phyloP scores from a whole-genome alignment of 352 stramenopile genomes.

The Aphanomyces astaci region DNA sequence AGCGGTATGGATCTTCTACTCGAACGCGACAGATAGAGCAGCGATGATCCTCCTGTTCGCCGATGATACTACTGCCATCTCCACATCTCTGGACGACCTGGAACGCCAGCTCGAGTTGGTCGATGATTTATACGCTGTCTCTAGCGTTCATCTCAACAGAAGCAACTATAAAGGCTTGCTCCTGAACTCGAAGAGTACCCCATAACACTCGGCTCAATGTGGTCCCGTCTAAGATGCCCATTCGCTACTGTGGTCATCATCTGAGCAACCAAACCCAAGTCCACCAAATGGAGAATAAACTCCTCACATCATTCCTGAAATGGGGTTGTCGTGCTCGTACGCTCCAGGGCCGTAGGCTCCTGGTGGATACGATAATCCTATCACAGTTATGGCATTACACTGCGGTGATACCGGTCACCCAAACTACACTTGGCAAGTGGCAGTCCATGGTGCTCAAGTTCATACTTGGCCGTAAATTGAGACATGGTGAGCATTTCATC shows the following conservation, averaged over 20 bases:
- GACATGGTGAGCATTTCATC: too few relatives aligned
- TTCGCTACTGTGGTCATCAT: background rate
- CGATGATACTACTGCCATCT: constrained; percentile 3
- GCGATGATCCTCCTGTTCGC: constrained; percentile 23
- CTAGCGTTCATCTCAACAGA: background rate
- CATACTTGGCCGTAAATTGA: too few relatives aligned
- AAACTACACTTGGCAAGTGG: background rate
- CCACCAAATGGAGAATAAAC: constrained; percentile 20
- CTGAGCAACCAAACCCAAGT: constrained; percentile 18
- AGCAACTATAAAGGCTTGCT: background rate
- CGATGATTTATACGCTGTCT: background rate
- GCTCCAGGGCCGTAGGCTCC: background rate
- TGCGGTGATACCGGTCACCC: background rate
- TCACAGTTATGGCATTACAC: background rate
- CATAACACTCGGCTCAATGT: background rate
- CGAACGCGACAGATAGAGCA: too few relatives aligned
- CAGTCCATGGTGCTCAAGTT: background rate
- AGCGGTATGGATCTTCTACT: constrained; percentile 9
- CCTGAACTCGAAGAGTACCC: background rate
- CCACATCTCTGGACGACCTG: background rate
- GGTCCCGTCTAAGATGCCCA: background rate
- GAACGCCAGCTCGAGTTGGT: background rate
- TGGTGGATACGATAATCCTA: background rate
- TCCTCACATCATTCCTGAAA: constrained; percentile 5
- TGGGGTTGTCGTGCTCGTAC: background rate